phyloP scores from a whole-genome alignment of 1,284 basidiomycete genomes.

The Marasmius oreades region DNA sequence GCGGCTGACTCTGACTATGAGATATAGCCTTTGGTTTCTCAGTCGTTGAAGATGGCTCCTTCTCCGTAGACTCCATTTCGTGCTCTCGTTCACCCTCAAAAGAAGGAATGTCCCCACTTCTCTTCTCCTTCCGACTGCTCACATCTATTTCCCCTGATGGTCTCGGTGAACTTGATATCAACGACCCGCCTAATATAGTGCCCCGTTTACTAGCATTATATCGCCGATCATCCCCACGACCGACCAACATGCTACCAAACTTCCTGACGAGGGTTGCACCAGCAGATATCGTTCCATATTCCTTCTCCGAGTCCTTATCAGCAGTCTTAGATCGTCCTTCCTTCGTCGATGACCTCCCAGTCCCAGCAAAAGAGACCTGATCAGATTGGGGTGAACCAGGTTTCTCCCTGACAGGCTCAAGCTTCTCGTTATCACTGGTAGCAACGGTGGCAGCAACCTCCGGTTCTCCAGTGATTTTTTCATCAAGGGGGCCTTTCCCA shows the following conservation, averaged over 20 bases:
- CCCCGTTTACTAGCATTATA: slow-evolving; percentile 41
- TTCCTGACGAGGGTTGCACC: slow-evolving; percentile 69
- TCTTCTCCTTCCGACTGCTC: slow-evolving; percentile 18
- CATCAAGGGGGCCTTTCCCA: slow-evolving; percentile 31
- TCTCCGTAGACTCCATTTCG: slow-evolving; percentile 22
- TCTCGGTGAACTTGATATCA: slow-evolving; percentile 32
- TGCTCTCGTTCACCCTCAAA: slow-evolving; percentile 17
- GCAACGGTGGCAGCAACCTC: slow-evolving; percentile 34
- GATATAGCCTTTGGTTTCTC: slow-evolving; percentile 28
- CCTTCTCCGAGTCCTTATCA: slow-evolving; percentile 18
- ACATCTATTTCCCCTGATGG: slow-evolving; percentile 38
- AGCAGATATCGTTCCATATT: slow-evolving; percentile 41
- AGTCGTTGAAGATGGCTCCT: background rate
- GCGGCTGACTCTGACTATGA: slow-evolving; percentile 54
- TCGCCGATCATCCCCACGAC: slow-evolving; percentile 37
- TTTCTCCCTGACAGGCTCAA: slow-evolving; percentile 1
- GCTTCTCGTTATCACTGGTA: slow-evolving; percentile 15
- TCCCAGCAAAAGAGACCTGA: background rate
- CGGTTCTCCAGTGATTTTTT: slow-evolving; percentile 50
- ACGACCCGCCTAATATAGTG: slow-evolving; percentile 43
- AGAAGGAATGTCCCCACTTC: slow-evolving; percentile 15
- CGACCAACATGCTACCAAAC: slow-evolving; percentile 67
- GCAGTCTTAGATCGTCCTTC: slow-evolving; percentile 20
- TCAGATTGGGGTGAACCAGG: background rate
- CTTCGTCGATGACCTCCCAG: slow-evolving; percentile 10